Conservation (phyloP, 805 yeast genomes). For the Wickerhamiella vanderwaltii region DNA sequence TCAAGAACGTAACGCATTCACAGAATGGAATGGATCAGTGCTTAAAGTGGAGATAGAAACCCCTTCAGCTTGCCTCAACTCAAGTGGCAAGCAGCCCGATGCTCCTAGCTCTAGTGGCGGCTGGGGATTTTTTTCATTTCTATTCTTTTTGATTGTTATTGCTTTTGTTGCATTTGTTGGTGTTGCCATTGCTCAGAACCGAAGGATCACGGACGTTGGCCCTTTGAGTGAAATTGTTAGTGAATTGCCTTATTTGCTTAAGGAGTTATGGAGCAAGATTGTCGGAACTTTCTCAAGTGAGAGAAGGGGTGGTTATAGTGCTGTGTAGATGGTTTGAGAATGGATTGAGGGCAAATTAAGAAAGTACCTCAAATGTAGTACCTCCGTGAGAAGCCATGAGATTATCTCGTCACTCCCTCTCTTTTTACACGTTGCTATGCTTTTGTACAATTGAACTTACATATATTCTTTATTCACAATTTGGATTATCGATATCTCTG, state of each 20-base stretch:
- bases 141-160: conserved; percentile 64
- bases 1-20: conserved; percentile 1
- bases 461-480: too few species aligned
- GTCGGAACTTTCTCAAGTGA: conserved; percentile 53
- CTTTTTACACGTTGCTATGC: too few species aligned
- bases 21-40: conserved; percentile 17
- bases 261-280: conserved; percentile 62
- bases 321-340: conserved; percentile 55
- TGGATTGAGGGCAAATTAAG: too few species aligned
- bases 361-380: too few species aligned
- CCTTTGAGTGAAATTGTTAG: conserved; percentile 38
- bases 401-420: too few species aligned
- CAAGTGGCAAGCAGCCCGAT: conserved; percentile 25
- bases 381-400: too few species aligned
- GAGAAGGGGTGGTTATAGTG: conserved; percentile 90
- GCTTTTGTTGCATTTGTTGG: conserved; percentile 59
- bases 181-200: conserved; percentile 56
- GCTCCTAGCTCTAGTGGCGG: conserved; percentile 32
- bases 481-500: too few species aligned
- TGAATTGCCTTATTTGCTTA: conserved; percentile 59
- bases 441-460: too few species aligned
- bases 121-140: conserved; percentile 76
- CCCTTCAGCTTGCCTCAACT: conserved; percentile 18
- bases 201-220: conserved; percentile 48
- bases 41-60: conserved; percentile 18